A percentile compares a stretch with the other conserved stretches of the same genome.
Conservation (phyloP, 805 yeast genomes). For the Schwanniomyces vanrijiae region DNA sequence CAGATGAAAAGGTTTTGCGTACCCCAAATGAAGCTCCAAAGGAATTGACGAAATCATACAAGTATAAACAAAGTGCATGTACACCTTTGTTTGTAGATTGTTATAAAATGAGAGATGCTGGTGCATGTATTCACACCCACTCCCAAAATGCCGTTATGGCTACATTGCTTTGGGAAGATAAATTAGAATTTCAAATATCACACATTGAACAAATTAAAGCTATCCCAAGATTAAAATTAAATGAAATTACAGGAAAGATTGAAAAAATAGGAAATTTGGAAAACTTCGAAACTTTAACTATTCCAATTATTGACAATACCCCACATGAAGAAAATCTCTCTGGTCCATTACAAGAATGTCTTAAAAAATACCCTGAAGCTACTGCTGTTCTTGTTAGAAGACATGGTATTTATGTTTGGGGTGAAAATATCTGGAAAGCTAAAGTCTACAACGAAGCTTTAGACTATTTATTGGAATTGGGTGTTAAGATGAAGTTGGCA, state of each 20-base stretch:
- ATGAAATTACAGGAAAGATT: slow-evolving; percentile 35
- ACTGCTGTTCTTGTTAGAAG: slow-evolving; percentile 88
- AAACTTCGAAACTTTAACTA: slow-evolving; percentile 69
- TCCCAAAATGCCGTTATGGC: slow-evolving; percentile 86
- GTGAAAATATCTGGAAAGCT: slow-evolving; percentile 88
- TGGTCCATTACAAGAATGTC: slow-evolving; percentile 61
- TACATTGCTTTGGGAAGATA: slow-evolving; percentile 61
- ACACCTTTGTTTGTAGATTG: slow-evolving; percentile 84
- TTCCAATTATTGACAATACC: slow-evolving; percentile 90
- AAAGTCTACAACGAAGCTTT: slow-evolving; percentile 91
- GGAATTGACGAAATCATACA: slow-evolving; percentile 37
- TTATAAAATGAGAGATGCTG: slow-evolving; percentile 67
- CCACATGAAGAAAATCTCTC: slow-evolving; percentile 85
- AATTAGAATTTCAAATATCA: slow-evolving; percentile 68
- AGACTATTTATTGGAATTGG: slow-evolving; percentile 83
- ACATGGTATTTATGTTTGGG: slow-evolving; percentile 98
- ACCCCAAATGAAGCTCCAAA: slow-evolving; percentile 51
- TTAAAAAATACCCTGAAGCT: slow-evolving; percentile 69
- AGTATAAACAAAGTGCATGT: slow-evolving; percentile 87
- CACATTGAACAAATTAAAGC: slow-evolving; percentile 94
- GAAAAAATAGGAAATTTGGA: slow-evolving; percentile 67
- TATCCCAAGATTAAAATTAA: slow-evolving; percentile 53
- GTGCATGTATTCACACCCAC: slow-evolving; percentile 94
- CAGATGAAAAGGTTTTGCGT: slow-evolving; percentile 51
- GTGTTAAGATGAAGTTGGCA: slow-evolving; percentile 73